These are phyloP conservation scores for Centrapalus pauciflorus DNA, from an alignment of 129 eudicot species.

Conservation along the genomic window DNA sequence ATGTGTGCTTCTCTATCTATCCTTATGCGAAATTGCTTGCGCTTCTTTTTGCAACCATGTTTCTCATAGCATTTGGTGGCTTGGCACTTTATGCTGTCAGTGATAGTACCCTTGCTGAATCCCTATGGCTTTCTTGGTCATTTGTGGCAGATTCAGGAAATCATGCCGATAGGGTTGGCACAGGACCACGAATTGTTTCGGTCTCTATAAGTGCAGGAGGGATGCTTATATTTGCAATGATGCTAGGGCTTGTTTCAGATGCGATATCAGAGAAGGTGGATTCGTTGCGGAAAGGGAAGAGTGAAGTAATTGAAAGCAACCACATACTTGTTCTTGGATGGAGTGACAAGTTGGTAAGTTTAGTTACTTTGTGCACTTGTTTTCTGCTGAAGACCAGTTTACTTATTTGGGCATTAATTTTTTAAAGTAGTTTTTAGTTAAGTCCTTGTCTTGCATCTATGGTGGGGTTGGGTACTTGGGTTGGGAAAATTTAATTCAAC, in stretches of 20 bases:
- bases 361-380: slow-evolving; percentile 8
- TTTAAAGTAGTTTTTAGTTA: too few relatives aligned
- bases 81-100: slow-evolving; percentile 89
- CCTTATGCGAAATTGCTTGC: slow-evolving; percentile 98
- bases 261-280: slow-evolving; percentile 98
- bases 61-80: slow-evolving; percentile 97
- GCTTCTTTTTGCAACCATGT: slow-evolving; percentile 87
- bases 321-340: slow-evolving; percentile 97
- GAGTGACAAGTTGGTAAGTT: slow-evolving; percentile 89
- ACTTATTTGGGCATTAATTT: too few relatives aligned
- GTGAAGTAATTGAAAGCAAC: slow-evolving; percentile 92
- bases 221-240: slow-evolving; percentile 99
- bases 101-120: slow-evolving; percentile 76
- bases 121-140: slow-evolving; percentile 97
- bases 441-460: neutral
- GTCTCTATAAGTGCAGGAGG: slow-evolving; percentile 95
- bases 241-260: slow-evolving; percentile 99
- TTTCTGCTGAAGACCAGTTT: neutral
- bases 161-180: slow-evolving; percentile 96
- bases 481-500: neutral
- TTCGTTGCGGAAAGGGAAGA: slow-evolving; percentile 92
- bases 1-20: slow-evolving; percentile 89
- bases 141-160: slow-evolving; percentile 97
- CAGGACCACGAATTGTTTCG: slow-evolving; percentile 88
- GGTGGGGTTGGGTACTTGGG: neutral